A percentile compares a stretch with the other conserved stretches of the same genome.
Evolutionary conservation across 129 eudicot species (phyloP).

Genomic region (Saposhnikovia divaricata): DNA sequence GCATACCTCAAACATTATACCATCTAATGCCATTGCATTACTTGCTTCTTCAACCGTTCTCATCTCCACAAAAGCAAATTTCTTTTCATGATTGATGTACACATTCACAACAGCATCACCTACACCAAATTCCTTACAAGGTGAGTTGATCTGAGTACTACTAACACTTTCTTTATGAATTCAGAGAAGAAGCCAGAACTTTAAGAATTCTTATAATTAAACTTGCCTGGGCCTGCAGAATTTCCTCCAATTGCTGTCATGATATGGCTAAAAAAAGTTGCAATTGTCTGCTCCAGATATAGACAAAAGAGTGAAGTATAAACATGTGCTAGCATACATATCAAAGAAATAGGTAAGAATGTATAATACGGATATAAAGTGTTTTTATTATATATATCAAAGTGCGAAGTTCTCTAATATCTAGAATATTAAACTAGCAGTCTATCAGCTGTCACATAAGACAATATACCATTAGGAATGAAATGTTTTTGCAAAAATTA

Average conservation of each 20-base stretch:
- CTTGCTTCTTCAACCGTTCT: slow-evolving; percentile 96
- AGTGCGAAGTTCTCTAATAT: neutral
- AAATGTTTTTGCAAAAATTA: neutral
- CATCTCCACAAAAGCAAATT: slow-evolving; percentile 98
- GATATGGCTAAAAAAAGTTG: slow-evolving; percentile 80
- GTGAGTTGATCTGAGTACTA: neutral
- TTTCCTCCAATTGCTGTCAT: slow-evolving; percentile 89
- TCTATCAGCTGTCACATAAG: neutral
- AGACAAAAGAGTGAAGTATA: neutral
- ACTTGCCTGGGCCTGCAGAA: slow-evolving; percentile 84
- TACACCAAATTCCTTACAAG: slow-evolving; percentile 20
- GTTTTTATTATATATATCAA: neutral
- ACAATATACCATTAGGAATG: neutral
- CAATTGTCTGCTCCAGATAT: slow-evolving; percentile 55
- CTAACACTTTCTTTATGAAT: neutral
- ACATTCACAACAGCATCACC: slow-evolving; percentile 95
- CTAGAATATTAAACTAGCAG: neutral
- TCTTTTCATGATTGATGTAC: slow-evolving; percentile 90
- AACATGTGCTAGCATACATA: neutral
- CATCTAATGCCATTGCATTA: slow-evolving; percentile 82
- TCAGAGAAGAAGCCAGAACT: neutral
- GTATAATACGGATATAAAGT: neutral
- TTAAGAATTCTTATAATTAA: slow-evolving; percentile 7
- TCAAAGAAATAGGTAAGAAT: neutral
- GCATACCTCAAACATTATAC: slow-evolving; percentile 73